Evolutionary conservation across 345 rosid species (phyloP), one percentile per base, ranked within the genome.

Genomic region (Tarenaya hassleriana): DNA sequence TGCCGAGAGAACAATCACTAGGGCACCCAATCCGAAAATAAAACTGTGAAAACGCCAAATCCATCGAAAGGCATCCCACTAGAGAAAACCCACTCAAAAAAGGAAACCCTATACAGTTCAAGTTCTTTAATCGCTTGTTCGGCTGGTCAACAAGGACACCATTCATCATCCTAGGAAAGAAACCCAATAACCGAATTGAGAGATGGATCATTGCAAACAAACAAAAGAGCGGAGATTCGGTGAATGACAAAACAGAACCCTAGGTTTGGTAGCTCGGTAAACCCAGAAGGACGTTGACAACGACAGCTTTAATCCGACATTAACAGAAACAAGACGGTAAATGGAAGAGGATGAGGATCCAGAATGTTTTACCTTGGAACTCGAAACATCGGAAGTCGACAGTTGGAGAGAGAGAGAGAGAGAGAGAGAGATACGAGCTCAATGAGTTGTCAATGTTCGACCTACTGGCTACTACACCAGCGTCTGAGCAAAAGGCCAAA

Each of bases 201-300:
- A 60, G 21, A 41, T 24, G 29, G 29, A 24, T 24, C 12, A 60
- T 7, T 19, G 9, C 11, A 21, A 31, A 13, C 17, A 14, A 14
- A 34, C 4, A 15, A 48, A 42, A 18, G n/a, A 19, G 10, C 10
- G 7, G 55, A 52, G 61, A 66, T 35, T 47, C 21, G 55, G 33
- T 19, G 6, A 24, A 50, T 43, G 41, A 8, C 38, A 52, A 46
- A 14, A 40, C 4, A 59, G 61, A 66, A 60, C 70, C 66, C 66
- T 59, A 66, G 29, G 48, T 66, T 48, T 14, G 0, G 40, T 34
- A 40, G 45, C 50, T 45, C 14, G 46, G 34, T 53, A 45, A 54
- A 16, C 53, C 60, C 61, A 8, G 18, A 15, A 38, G 20, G 35
- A 44, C 41, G 54, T 19, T 1, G 42, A 20, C 29, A 43, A 21